Conservation (phyloP, 495 filamentous ascomycete genomes). For the Glarea lozoyensis region DNA sequence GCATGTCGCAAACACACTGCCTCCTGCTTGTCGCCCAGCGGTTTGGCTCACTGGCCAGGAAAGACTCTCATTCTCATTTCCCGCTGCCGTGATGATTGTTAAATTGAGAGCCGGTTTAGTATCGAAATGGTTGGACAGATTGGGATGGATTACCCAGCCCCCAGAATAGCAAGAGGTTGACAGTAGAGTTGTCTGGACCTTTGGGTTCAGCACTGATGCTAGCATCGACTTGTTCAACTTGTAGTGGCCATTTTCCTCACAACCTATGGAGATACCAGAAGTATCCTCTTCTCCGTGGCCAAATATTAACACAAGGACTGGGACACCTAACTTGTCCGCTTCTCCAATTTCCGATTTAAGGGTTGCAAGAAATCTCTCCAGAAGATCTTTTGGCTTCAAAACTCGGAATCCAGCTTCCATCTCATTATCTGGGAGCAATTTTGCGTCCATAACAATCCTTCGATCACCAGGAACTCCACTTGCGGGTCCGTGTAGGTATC, state of each 20-base stretch:
- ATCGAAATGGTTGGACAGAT: conserved; percentile 4
- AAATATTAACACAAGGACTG: conserved; percentile 20
- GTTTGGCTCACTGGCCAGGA: conserved; percentile 18
- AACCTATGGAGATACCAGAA: conserved; percentile 17
- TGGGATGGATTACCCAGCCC: conserved; percentile 19
- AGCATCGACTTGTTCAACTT: conserved; percentile 9
- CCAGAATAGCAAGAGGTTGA: conserved; percentile 22
- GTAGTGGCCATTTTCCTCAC: neutral
- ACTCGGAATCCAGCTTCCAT: conserved; percentile 6
- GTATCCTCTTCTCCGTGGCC: conserved; percentile 20
- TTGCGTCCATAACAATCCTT: conserved; percentile 19
- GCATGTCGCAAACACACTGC: conserved; percentile 19
- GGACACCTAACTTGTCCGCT: conserved; percentile 13
- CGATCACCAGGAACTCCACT: conserved; percentile 14
- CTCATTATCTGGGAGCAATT: conserved; percentile 14
- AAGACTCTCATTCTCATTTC: conserved; percentile 11
- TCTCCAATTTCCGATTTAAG: conserved; percentile 16
- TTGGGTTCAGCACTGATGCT: conserved; percentile 7
- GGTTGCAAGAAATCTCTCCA: conserved; percentile 14
- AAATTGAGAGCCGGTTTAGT: conserved; percentile 17
- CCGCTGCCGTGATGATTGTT: conserved; percentile 19
- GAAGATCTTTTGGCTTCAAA: conserved; percentile 14
- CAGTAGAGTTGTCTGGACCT: conserved; percentile 18
- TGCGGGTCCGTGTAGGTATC: conserved; percentile 20
- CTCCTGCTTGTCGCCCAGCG: conserved; percentile 17